Evolutionary conservation across 352 stramenopile species (phyloP), one percentile per base, ranked within the genome.

Genomic region (Phytophthora syringae): DNA sequence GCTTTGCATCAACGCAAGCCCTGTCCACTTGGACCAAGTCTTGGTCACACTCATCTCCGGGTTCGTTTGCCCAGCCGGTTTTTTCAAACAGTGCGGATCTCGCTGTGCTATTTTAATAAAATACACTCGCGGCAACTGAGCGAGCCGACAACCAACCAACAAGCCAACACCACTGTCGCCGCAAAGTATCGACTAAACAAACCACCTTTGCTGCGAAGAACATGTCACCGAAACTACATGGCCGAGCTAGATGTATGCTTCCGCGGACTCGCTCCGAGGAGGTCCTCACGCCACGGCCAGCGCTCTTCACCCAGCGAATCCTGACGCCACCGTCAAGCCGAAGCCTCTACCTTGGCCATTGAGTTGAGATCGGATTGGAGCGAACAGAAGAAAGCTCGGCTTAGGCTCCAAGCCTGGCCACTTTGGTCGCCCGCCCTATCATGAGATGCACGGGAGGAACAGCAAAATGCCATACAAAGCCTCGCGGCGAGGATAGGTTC

Each of bases 391-490:
- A 45, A 65, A 30, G 44, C 24, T 47, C 24, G 13, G 9, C 48
- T 32, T 25, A 12, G 37, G 42, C 53, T 44, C 34, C 34, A 18
- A 40, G 34, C 34, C 12, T 43, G 43, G 54, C 13, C 42, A 44
- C 30, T 44, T 48, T 24, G 37, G 9, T n/a, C 32, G 51, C 60
- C 32, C 32, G 51, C 50, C 60, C 60, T 60, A 67, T 67, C 60
- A 67, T 67, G 60, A 67, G 60, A 67, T 67, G 60, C 60, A 67
- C 50, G 42, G 43, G 47, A 60, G 43, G 59, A 67, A 60, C 39
- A 48, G 20, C 40, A 63, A 55, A 64, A 44, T 13, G 47, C 21
- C 44, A 63, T 34, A 55, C 55, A 57, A 57, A 32, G 21, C 20
- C 36, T 39, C 27, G 18, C 12, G 22, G 40, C 4, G 48, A 62